Conservation (phyloP, 148 eudicot genomes). For the Tetragonia tetragonoides region DNA sequence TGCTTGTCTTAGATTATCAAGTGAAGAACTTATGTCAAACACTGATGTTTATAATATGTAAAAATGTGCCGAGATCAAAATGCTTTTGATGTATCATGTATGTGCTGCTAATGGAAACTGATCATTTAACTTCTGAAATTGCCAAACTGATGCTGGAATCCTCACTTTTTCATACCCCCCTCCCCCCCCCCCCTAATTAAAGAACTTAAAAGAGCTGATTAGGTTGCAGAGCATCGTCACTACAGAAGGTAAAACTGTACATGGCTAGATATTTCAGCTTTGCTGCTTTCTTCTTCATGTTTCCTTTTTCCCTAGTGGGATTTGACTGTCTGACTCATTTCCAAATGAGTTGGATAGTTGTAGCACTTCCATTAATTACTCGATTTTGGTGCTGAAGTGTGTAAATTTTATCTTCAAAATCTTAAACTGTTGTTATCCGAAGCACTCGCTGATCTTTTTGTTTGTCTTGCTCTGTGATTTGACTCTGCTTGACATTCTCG, state of each 20-base stretch:
- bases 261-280: too few species aligned
- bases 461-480: neutral
- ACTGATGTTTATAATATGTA: constrained; percentile 14
- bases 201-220: constrained; percentile 3
- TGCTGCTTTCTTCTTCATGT: too few species aligned
- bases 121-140: too few species aligned
- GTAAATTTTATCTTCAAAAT: neutral
- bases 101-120: neutral
- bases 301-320: too few species aligned
- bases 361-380: too few species aligned
- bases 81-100: neutral
- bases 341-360: too few species aligned
- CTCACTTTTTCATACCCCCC: too few species aligned
- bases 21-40: constrained; percentile 9
- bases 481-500: neutral
- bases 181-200: neutral
- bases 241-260: too few species aligned
- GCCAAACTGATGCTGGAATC: neutral
- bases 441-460: neutral
- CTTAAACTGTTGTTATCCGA: neutral
- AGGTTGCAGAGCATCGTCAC: neutral
- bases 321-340: too few species aligned
- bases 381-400: too few species aligned
- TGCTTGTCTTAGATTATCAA: constrained; percentile 14
- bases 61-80: neutral